Evolutionary conservation across 257 asterid species (phyloP).

Genomic region (Solanum arcanum): DNA sequence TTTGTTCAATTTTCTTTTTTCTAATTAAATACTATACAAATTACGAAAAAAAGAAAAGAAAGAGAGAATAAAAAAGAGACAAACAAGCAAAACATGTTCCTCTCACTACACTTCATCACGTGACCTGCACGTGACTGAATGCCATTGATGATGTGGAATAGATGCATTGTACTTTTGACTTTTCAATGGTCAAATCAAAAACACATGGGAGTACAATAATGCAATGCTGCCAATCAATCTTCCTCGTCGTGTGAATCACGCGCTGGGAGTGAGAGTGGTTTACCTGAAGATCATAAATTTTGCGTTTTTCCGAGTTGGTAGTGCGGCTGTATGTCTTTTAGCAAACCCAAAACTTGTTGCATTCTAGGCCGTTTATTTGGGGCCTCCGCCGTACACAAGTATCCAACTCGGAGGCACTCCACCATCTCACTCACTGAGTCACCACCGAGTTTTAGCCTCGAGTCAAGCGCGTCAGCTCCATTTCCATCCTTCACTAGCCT

Average conservation of each 20-base stretch:
- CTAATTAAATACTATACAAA: background rate
- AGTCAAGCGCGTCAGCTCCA: conserved; percentile 51
- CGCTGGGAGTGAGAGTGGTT: background rate
- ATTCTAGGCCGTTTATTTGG: conserved; percentile 70
- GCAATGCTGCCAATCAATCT: background rate
- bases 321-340: conserved; percentile 56
- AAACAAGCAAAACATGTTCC: background rate
- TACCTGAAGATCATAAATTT: background rate
- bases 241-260: background rate
- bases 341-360: conserved; percentile 83
- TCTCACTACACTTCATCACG: background rate
- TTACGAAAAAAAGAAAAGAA: background rate
- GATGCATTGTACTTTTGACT: background rate
- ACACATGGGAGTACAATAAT: background rate
- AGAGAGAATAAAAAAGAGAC: background rate
- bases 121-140: background rate
- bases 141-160: background rate
- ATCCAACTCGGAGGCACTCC: conserved; percentile 82
- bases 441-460: conserved; percentile 34
- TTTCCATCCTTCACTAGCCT: conserved; percentile 45
- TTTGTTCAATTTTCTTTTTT: conserved; percentile 4
- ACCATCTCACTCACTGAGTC: conserved; percentile 68
- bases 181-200: background rate
- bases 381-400: conserved; percentile 75
- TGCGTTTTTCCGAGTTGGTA: background rate